phyloP scores from a whole-genome alignment of 2,329 filamentous ascomycete species.

The Talaromyces islandicus region DNA sequence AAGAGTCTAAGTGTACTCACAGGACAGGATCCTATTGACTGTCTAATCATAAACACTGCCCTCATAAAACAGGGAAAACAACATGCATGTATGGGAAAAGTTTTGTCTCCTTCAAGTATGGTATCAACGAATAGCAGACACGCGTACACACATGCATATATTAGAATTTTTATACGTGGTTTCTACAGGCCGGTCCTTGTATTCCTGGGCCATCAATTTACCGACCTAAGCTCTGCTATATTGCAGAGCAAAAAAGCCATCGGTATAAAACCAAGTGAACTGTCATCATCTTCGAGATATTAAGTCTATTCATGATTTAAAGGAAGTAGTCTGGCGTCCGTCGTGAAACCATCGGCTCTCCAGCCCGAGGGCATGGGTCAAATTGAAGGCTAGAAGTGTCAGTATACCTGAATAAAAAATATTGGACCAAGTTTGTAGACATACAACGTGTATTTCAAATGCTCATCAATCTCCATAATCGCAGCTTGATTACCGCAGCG shows the following conservation, averaged over 20 bases:
- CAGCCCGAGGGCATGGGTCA: conserved; percentile 93
- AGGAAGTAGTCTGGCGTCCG: conserved; percentile 98
- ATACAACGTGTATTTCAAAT: conserved; percentile 99
- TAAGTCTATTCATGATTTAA: conserved; percentile 41
- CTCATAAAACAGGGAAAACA: conserved; percentile 3
- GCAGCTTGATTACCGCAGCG: conserved; percentile 97
- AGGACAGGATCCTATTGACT: background rate
- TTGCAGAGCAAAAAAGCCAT: conserved; percentile 2
- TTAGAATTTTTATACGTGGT: conserved; percentile 6
- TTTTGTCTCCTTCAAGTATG: background rate
- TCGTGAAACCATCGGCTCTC: conserved; percentile 98
- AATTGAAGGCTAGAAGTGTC: conserved; percentile 75
- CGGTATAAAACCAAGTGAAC: conserved; percentile 8
- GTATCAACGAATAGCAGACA: conserved; percentile 5
- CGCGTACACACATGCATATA: conserved; percentile 3
- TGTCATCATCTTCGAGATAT: conserved; percentile 9
- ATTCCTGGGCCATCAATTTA: conserved; percentile 3
- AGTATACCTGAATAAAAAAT: conserved; percentile 5
- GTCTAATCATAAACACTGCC: conserved; percentile 1
- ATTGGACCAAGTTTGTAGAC: conserved; percentile 35
- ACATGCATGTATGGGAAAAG: conserved; percentile 3
- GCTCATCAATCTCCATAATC: conserved; percentile 99
- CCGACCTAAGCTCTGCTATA: background rate
- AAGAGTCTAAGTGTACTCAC: background rate
- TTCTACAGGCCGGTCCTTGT: conserved; percentile 1